Evolutionary conservation across 1,284 basidiomycete genomes (phyloP).

Genomic region (Pyrrhoderma noxium): DNA sequence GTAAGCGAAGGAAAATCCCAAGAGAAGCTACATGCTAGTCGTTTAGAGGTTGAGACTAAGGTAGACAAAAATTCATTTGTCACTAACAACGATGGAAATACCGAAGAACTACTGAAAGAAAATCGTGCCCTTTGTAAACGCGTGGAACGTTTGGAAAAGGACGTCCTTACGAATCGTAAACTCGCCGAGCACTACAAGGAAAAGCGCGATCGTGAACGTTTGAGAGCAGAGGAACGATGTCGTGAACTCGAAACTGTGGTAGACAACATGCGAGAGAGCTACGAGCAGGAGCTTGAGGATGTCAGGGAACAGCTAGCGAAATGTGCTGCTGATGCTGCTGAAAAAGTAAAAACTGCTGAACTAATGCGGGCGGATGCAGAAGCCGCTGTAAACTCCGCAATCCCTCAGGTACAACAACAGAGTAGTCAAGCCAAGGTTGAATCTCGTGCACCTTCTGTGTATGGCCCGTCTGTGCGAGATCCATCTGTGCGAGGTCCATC

Average conservation of each 20-base stretch:
- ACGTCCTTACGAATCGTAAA: constrained; percentile 6
- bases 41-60: constrained; percentile 1
- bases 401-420: neutral
- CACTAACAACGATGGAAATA: neutral
- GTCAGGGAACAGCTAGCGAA: constrained; percentile 11
- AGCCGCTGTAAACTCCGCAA: neutral
- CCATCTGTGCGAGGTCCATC: constrained; percentile 1
- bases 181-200: constrained; percentile 16
- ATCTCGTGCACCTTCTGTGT: too few relatives aligned
- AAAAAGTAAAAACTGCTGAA: too few relatives aligned
- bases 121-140: constrained; percentile 10
- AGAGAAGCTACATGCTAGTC: neutral
- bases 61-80: neutral
- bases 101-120: constrained; percentile 14
- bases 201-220: constrained; percentile 13
- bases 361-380: neutral
- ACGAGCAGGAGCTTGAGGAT: constrained; percentile 15
- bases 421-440: too few relatives aligned
- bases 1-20: neutral
- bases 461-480: neutral
- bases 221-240: constrained; percentile 5
- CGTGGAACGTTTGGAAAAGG: constrained; percentile 15
- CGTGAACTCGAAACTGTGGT: constrained; percentile 16
- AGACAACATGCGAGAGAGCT: constrained; percentile 18
- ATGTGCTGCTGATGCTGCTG: constrained; percentile 1